Base-by-base conservation (phyloP, 2,329 filamentous ascomycete genomes). In the Trichoderma asperellum region DNA sequence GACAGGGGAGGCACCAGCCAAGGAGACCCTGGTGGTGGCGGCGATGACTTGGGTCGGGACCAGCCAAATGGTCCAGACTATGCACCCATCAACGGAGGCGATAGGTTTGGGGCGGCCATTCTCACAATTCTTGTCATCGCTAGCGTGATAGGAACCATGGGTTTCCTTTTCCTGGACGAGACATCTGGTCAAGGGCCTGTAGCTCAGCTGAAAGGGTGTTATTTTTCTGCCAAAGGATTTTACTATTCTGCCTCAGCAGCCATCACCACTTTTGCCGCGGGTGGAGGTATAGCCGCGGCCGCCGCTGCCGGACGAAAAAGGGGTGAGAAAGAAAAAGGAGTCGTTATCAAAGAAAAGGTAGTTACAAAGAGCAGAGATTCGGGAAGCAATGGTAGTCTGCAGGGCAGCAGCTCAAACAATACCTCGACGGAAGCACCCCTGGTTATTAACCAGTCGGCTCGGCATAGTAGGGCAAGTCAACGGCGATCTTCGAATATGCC, bases 101-200 rank as follows among this genome's bases (percentile, higher is more conserved):
- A 94, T 75, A 87, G 83, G 71, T 90, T 87, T 7, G 92, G 91
- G 12, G 92, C 91, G 47, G 87, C 87, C 12, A 86, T 93, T 70
- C 72, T 84, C 62, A 94, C 91, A 1, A 78, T 87, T 1, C 60
- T 89, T 6, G 77, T 90, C 3, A 76, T 92, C 1, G 75, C 84
- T 6, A 79, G 83, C 7, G 80, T 92, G 49, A 71, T 90, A 29
- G 83, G 83, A 1, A 87, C 87, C n/a, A 74, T 84, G 7, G 56
- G 80, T 6, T 87, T 84, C 78, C 79, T 87, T 71, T 69, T 86
- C 21, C 69, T 81, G 24, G 86, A 88, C 71, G 86, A 88, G 73
- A 79, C 75, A 6, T 79, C 77, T 0, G 75, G 79, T 18, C 76
- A 77, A 69, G 74, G 77, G 0, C 68, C 76, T 1, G 34, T 76